phyloP scores from a whole-genome alignment of 2,329 filamentous ascomycete species.

The Fusarium coicis region DNA sequence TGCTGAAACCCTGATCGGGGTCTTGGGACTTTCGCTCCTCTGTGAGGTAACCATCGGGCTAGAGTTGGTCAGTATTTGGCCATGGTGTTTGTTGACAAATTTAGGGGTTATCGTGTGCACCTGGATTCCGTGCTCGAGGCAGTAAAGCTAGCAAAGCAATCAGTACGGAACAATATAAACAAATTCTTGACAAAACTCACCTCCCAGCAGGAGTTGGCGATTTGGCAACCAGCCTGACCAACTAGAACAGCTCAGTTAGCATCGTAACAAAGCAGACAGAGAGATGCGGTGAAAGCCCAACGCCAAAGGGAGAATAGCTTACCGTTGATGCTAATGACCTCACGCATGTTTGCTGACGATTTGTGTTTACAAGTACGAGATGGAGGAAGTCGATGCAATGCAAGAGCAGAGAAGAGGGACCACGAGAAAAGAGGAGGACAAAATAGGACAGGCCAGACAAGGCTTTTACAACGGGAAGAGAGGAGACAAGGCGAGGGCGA shows the following conservation, averaged over 20 bases:
- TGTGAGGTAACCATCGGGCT: slow-evolving; percentile 99
- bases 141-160: slow-evolving; percentile 81
- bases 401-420: slow-evolving; percentile 48
- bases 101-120: slow-evolving; percentile 63
- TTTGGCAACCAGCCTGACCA: slow-evolving; percentile 99
- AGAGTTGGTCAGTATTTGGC: slow-evolving; percentile 35
- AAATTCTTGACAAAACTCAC: slow-evolving; percentile 67
- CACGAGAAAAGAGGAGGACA: slow-evolving; percentile 37
- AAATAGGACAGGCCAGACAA: slow-evolving; percentile 44
- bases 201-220: slow-evolving; percentile 99
- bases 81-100: slow-evolving; percentile 37
- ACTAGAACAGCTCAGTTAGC: slow-evolving; percentile 75
- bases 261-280: slow-evolving; percentile 37
- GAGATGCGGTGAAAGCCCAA: slow-evolving; percentile 57
- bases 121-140: slow-evolving; percentile 99
- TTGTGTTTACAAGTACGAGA: slow-evolving; percentile 38
- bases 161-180: slow-evolving; percentile 43
- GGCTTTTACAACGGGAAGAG: slow-evolving; percentile 44
- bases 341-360: slow-evolving; percentile 81
- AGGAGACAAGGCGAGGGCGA: slow-evolving; percentile 42
- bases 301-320: slow-evolving; percentile 55
- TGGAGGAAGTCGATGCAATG: slow-evolving; percentile 48
- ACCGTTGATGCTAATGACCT: slow-evolving; percentile 99
- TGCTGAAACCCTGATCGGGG: slow-evolving; percentile 98
- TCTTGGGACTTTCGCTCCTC: slow-evolving; percentile 96